Base-by-base conservation (phyloP, 345 rosid species). In the Eucalyptus marginata region DNA sequence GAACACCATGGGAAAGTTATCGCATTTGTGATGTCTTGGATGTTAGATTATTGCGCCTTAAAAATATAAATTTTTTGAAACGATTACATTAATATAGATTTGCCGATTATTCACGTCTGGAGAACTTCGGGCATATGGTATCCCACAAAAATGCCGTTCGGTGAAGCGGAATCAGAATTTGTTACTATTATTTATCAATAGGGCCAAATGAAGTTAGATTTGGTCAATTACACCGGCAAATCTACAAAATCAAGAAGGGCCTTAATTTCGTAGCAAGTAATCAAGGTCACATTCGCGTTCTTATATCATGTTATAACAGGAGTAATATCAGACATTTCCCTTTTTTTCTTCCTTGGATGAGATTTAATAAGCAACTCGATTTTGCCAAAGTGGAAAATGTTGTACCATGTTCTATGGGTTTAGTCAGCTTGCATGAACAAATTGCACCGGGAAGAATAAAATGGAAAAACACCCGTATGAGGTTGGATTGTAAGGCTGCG, bases 1-100 rank as follows among this genome's bases (percentile, higher is more conserved):
- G n/a, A 5, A 11, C 0, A 11, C 0, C 7, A 11, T 25, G 13
- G 1, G 13, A 58, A 58, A 58, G 3, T 25, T 58, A 10, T 58
- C 1, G 5, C n/a, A 58, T 58, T 58, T 10, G 14, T 58, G 29
- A 58, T 11, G n/a, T 25, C 56, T 52, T 52, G 56, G 56, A 52
- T 52, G 56, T 24, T 52, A 52, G 56, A 52, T 7, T 52, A 58
- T 11, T 25, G n/a, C 13, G 1, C n/a, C n/a, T 11, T 10, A 3
- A 58, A 25, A 25, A 58, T 11, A 7, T 2, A 8, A 58, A 58
- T 0, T 1, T 25, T 25, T 25, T 25, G 7, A 5, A 58, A 52
- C 1, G 24, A 52, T 52, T 52, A 3, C 24, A 52, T 18, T 18
- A 52, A 52, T 52, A 52, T 3, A 3, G 10, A 52, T 52, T 52